Evolutionary conservation across 805 yeast species (phyloP).

Genomic region (Novakomyces olei): DNA sequence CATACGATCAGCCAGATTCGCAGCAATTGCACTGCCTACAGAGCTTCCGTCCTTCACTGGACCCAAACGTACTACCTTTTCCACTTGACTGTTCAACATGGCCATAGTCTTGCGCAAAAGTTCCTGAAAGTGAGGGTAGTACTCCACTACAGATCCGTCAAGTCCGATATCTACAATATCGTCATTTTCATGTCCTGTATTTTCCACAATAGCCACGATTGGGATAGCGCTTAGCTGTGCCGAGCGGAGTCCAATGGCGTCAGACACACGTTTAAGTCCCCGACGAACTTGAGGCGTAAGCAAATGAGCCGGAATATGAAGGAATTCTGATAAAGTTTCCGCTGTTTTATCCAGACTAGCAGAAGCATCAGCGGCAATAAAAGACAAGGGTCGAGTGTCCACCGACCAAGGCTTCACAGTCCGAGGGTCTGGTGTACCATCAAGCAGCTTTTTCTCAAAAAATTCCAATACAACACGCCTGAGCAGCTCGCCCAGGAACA

Average conservation of each 20-base stretch:
- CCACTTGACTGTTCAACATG: conserved; percentile 32
- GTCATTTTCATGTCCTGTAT: conserved; percentile 45
- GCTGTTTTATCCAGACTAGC: conserved; percentile 25
- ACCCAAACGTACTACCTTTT: conserved; percentile 49
- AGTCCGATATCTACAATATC: conserved; percentile 80
- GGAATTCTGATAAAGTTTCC: conserved; percentile 42
- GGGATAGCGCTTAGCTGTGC: conserved; percentile 79
- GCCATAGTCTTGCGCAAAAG: conserved; percentile 58
- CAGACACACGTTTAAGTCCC: conserved; percentile 49
- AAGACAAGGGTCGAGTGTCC: conserved; percentile 65
- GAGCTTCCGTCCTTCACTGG: conserved; percentile 92
- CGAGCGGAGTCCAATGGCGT: conserved; percentile 70
- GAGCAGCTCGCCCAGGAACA: conserved; percentile 49
- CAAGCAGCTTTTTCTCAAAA: conserved; percentile 34
- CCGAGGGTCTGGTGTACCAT: conserved; percentile 5
- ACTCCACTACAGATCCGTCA: conserved; percentile 86
- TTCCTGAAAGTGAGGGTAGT: conserved; percentile 73
- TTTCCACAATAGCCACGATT: conserved; percentile 56
- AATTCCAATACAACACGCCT: conserved; percentile 49
- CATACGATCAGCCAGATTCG: no score
- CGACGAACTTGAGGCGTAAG: conserved; percentile 46
- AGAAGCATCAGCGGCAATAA: conserved; percentile 68
- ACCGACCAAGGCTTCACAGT: conserved; percentile 52
- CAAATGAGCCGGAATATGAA: conserved; percentile 18
- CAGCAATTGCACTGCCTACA: conserved; percentile 98